Evolutionary conservation across 805 yeast species (phyloP), one percentile per base, ranked within the genome.

Genomic region (Metschnikowia corniflorae): DNA sequence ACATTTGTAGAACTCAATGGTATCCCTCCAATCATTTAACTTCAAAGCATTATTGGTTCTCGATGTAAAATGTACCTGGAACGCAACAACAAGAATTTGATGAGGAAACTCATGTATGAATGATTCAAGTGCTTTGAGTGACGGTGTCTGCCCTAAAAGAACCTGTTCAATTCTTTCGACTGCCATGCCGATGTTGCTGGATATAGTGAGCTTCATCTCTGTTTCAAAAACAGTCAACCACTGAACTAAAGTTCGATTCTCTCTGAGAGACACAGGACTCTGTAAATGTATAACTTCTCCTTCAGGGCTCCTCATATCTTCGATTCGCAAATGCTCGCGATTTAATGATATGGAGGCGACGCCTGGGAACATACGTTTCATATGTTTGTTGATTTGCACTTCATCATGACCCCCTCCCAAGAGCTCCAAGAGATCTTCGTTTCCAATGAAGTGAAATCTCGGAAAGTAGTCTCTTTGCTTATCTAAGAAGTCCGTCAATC

Each of bases 391-490:
- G 4, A 81, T 65, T n/a, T 54, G 46, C 2, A 30, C 27, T 2
- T 76, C 48, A 44, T 80, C 73, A 5, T 54, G 60, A 0, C 77
- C 63, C 34, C 80, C 73, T 2, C 97, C 96, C 23, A 91, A 73
- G 26, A 91, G 73, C 43, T 86, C 95, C 22, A 91, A 63, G 20
- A 91, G 60, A 54, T 91, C 96, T 42, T 88, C 96, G 54, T 91
- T 91, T 5, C 97, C 96, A 18, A 91, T 63, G 53, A 91, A 89
- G 51, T 82, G 88, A 38, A 88, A 81, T 31, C 97, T 69, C 1
- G 96, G 89, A 50, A 83, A 91, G 1, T 69, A 41, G 27, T 74
- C 81, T 44, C 97, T 65, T 54, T 89, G 95, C 25, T 73, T 74
- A 48, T 89, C 97, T 21, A 91, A 63, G 54, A 80, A 91, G 7